phyloP scores from a whole-genome alignment of 75 land plant species.

The Larix kaempferi region DNA sequence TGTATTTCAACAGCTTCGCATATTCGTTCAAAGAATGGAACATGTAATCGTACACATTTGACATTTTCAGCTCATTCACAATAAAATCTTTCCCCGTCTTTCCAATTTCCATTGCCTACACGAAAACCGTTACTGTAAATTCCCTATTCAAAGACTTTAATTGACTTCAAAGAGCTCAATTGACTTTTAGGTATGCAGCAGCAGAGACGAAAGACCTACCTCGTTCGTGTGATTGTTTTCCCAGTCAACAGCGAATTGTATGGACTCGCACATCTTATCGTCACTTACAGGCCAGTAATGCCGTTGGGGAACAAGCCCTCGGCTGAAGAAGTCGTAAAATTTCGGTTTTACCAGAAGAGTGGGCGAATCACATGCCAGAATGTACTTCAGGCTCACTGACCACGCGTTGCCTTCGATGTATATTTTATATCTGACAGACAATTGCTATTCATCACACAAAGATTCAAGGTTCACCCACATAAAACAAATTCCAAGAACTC shows the following conservation, averaged over 20 bases:
- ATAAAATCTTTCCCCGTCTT: constrained; percentile 19
- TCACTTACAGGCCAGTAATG: constrained; percentile 17
- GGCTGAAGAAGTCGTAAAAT: constrained; percentile 18
- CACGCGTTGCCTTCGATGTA: constrained; percentile 31
- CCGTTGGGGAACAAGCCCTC: constrained; percentile 14
- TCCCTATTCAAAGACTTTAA: not conserved
- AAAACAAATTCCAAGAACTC: not conserved
- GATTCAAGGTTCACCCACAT: too few species aligned
- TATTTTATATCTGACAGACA: constrained; percentile 18
- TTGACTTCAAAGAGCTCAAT: not conserved
- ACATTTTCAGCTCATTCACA: constrained; percentile 23
- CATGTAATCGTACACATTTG: constrained; percentile 44
- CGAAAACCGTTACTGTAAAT: not conserved
- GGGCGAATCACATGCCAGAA: constrained; percentile 23
- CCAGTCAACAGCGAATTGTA: constrained; percentile 17
- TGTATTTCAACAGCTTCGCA: constrained; percentile 31
- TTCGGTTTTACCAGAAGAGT: constrained; percentile 10
- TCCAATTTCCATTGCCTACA: constrained; percentile 27
- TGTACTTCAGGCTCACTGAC: constrained; percentile 31
- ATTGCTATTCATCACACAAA: not conserved
- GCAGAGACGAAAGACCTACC: not conserved
- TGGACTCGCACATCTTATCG: constrained; percentile 10
- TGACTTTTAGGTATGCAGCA: not conserved
- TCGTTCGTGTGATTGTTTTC: constrained; percentile 13
- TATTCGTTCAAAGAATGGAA: constrained; percentile 30